Percentiles rank a stretch among this genome's conserved stretches.
These are phyloP conservation scores for Pythium aphanidermatum DNA, from an alignment of 352 stramenopile genomes.

Conservation along the genomic window DNA sequence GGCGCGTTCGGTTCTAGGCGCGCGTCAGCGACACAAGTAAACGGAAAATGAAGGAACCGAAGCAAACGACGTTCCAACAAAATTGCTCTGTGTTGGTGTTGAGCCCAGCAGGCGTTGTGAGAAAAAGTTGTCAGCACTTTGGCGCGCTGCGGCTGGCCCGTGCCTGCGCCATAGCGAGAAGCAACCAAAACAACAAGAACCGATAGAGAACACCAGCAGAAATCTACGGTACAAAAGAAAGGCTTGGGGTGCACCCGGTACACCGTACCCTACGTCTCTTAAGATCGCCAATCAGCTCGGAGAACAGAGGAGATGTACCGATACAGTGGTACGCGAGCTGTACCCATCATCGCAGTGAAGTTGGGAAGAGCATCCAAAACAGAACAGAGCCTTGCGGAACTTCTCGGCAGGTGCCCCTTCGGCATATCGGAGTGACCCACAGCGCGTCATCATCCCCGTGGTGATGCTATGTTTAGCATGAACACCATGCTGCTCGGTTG, in stretches of 20 bases:
- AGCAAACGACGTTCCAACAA: conserved; percentile 13
- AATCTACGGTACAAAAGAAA: conserved; percentile 4
- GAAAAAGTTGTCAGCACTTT: conserved; percentile 8
- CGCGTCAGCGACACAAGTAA: too few relatives aligned
- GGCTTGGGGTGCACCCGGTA: neutral
- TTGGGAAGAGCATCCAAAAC: too few relatives aligned
- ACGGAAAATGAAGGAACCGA: neutral
- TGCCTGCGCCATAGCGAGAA: neutral
- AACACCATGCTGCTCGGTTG: neutral
- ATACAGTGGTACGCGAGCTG: conserved; percentile 5
- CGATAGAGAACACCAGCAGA: conserved; percentile 20
- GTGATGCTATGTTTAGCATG: too few relatives aligned
- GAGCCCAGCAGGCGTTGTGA: neutral
- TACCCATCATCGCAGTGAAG: conserved; percentile 16
- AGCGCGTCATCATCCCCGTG: too few relatives aligned
- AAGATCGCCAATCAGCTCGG: conserved; percentile 3
- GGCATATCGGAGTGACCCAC: too few relatives aligned
- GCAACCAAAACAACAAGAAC: conserved; percentile 10
- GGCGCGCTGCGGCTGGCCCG: conserved; percentile 1
- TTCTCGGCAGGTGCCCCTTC: too few relatives aligned
- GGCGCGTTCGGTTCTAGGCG: too few relatives aligned
- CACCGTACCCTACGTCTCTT: conserved; percentile 6
- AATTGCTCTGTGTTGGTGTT: conserved; percentile 14
- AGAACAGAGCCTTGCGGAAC: too few relatives aligned
- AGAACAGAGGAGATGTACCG: conserved; percentile 5